These are phyloP conservation scores for Euphorbia pulcherrima DNA, from an alignment of 345 rosid genomes.

Conservation along the genomic window DNA sequence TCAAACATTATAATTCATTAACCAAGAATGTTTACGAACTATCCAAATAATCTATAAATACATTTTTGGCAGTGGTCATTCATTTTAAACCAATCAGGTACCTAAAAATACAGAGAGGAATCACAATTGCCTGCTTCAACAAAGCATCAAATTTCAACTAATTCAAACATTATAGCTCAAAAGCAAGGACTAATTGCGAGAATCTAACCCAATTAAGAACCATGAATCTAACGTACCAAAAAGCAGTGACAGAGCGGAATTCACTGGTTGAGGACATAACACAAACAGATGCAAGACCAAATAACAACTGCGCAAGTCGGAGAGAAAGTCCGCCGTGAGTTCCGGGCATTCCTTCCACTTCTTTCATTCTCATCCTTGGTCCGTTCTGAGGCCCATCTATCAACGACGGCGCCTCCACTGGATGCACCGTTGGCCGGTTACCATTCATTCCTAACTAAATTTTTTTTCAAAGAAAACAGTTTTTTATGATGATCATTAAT, in stretches of 20 bases:
- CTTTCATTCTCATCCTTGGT: constrained; percentile 65
- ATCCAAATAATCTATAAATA: too few species aligned
- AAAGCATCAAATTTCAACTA: background rate
- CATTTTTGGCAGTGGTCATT: too few species aligned
- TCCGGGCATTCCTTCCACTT: constrained; percentile 82
- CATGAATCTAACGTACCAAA: constrained; percentile 39
- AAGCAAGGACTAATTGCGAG: background rate
- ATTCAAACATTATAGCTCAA: background rate
- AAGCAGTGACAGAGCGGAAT: constrained; percentile 63
- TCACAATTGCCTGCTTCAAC: background rate
- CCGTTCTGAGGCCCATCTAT: constrained; percentile 40
- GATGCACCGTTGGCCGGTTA: constrained; percentile 76
- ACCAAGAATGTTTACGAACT: too few species aligned
- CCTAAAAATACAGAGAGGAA: too few species aligned
- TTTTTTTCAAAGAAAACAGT: background rate
- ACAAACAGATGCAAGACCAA: constrained; percentile 51
- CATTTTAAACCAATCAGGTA: background rate
- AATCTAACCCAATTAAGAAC: background rate
- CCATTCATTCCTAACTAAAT: constrained; percentile 44
- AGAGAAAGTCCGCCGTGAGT: constrained; percentile 68
- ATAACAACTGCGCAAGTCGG: constrained; percentile 54
- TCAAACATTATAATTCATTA: background rate
- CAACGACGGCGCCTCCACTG: constrained; percentile 58
- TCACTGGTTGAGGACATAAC: constrained; percentile 72
- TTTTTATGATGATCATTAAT: background rate